A percentile compares a stretch with the other conserved stretches of the same genome.
These are phyloP conservation scores for Strobilomyces dryophilus DNA, from an alignment of 768 basidiomycete species.

Conservation along the genomic window DNA sequence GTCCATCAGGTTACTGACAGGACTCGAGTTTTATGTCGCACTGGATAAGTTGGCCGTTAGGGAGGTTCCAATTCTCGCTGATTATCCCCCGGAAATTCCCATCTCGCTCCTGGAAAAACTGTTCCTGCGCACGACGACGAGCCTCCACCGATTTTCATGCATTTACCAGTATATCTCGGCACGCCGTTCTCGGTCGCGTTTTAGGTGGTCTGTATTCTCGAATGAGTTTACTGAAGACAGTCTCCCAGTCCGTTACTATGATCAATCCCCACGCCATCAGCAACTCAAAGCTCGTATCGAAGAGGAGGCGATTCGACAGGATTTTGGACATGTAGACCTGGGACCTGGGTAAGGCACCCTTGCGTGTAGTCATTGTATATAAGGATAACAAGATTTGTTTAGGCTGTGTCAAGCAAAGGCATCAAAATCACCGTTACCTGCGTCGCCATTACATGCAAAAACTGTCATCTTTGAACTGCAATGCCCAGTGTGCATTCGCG, in stretches of 20 bases:
- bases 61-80: not conserved
- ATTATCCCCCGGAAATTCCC: not conserved
- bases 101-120: not conserved
- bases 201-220: not conserved
- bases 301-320: not conserved
- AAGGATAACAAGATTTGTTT: not conserved
- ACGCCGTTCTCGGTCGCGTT: not conserved
- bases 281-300: not conserved
- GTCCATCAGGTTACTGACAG: conserved; percentile 38
- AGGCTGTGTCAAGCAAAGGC: too few species aligned
- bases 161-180: not conserved
- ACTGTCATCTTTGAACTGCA: not conserved
- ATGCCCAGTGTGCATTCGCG: not conserved
- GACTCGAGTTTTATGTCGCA: conserved; percentile 8
- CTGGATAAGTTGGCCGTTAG: not conserved
- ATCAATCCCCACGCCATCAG: not conserved
- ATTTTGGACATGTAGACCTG: not conserved
- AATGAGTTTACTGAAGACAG: not conserved
- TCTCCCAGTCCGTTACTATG: not conserved
- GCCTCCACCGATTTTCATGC: not conserved
- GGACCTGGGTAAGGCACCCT: not conserved
- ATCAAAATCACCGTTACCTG: not conserved
- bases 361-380: too few species aligned
- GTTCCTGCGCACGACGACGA: not conserved
- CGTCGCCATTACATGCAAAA: not conserved